Evolutionary conservation across 164 flowering plant species (phyloP).

Genomic region (Stephania japonica): DNA sequence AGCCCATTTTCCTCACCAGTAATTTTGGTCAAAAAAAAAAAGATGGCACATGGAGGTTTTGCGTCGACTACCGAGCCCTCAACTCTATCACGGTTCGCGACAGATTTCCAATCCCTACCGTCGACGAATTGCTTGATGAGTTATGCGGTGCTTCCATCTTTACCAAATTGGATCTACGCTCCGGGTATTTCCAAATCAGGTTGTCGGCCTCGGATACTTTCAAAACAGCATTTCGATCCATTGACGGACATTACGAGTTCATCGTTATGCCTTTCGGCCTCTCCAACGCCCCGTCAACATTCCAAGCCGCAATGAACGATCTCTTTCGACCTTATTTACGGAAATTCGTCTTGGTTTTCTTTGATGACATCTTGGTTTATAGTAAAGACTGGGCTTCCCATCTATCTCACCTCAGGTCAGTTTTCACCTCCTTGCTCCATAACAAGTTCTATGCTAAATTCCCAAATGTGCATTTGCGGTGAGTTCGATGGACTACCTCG

Average conservation of each 20-base stretch:
- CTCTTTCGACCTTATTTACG: not conserved
- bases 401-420: not conserved
- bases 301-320: not conserved
- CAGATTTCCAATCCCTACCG: too few relatives aligned
- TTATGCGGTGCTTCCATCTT: too few relatives aligned
- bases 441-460: not conserved
- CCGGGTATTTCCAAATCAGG: too few relatives aligned
- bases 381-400: not conserved
- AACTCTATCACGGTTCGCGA: too few relatives aligned
- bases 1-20: too few relatives aligned
- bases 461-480: not conserved
- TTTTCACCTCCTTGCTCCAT: too few relatives aligned
- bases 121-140: too few relatives aligned
- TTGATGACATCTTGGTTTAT: not conserved
- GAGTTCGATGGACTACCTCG: not conserved
- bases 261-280: slow-evolving; percentile 4
- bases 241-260: not conserved
- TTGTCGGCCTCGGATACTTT: too few relatives aligned
- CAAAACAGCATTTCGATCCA: not conserved
- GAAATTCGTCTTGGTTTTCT: not conserved
- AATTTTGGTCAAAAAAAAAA: too few relatives aligned
- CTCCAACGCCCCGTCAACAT: not conserved
- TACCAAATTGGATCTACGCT: too few relatives aligned
- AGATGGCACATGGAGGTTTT: too few relatives aligned
- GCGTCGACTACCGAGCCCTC: too few relatives aligned